Evolutionary conservation across 768 basidiomycete species (phyloP).

Genomic region (Scleroderma bovista): DNA sequence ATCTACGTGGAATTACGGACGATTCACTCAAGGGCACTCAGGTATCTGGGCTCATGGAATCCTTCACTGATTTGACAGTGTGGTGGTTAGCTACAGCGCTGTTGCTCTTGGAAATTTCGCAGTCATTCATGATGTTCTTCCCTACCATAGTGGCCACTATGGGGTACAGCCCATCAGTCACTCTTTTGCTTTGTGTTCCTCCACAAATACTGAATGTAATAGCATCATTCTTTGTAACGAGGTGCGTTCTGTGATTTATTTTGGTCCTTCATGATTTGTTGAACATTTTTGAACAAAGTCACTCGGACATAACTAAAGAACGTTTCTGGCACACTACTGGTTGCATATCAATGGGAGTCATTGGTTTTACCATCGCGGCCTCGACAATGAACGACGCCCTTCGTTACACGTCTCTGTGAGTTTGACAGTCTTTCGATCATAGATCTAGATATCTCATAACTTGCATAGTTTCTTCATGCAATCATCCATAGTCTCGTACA

Average conservation of each 20-base stretch:
- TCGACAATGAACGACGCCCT: no score
- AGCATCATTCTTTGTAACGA: constrained; percentile 47
- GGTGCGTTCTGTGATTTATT: constrained; percentile 25
- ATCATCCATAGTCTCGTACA: no score
- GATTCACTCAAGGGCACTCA: constrained; percentile 32
- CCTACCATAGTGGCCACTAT: constrained; percentile 71
- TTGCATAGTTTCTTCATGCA: no score
- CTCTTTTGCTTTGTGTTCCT: constrained; percentile 70
- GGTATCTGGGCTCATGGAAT: constrained; percentile 46
- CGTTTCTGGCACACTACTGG: no score
- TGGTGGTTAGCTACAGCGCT: constrained; percentile 71
- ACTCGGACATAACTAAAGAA: constrained; percentile 34
- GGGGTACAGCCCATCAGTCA: constrained; percentile 54
- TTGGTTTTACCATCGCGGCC: no score
- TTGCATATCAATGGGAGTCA: no score
- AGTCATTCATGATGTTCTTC: constrained; percentile 77
- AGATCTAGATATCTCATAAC: not conserved
- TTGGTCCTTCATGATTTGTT: not conserved
- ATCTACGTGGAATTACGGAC: constrained; percentile 49
- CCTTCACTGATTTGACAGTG: constrained; percentile 70
- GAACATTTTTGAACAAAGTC: not conserved
- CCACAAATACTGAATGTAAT: constrained; percentile 61
- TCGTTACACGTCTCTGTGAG: no score
- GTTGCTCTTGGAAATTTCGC: constrained; percentile 47
- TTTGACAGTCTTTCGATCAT: no score